Percentiles rank a stretch among this genome's conserved stretches.
phyloP scores from a whole-genome alignment of 2,329 filamentous ascomycete genomes.

The Neofusicoccum sp. region DNA sequence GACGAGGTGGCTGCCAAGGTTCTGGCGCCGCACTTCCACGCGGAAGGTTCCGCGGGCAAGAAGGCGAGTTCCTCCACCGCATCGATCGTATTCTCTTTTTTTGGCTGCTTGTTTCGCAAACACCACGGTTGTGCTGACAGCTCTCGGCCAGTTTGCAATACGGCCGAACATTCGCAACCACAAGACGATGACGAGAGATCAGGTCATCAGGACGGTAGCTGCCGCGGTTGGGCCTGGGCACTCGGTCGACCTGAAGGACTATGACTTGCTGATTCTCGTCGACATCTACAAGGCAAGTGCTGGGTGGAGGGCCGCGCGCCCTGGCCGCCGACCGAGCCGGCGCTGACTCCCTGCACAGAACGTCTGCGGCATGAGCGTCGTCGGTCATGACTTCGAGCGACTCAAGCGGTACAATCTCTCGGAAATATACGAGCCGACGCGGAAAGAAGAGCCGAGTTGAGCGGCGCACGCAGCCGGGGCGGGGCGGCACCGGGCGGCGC shows the following conservation, averaged over 20 bases:
- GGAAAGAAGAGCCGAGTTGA: slow-evolving; percentile 29
- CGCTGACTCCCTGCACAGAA: slow-evolving; percentile 49
- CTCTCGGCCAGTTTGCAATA: slow-evolving; percentile 70
- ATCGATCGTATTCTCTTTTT: not conserved
- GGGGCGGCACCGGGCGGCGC: not conserved
- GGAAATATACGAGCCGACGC: slow-evolving; percentile 62
- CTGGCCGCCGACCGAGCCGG: not conserved
- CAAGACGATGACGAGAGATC: slow-evolving; percentile 63
- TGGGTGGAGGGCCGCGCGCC: not conserved
- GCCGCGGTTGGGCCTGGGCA: slow-evolving; percentile 64
- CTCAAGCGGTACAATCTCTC: slow-evolving; percentile 77
- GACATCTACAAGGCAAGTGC: slow-evolving; percentile 73
- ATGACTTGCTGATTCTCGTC: slow-evolving; percentile 75
- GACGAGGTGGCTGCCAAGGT: slow-evolving; percentile 63
- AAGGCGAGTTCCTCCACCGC: slow-evolving; percentile 47
- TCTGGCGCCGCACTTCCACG: slow-evolving; percentile 63
- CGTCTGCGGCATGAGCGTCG: slow-evolving; percentile 75
- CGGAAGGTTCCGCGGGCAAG: slow-evolving; percentile 45
- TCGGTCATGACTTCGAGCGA: slow-evolving; percentile 69
- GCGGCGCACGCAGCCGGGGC: slow-evolving; percentile 14
- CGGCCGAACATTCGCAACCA: slow-evolving; percentile 75
- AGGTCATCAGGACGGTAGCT: slow-evolving; percentile 70
- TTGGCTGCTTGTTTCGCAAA: not conserved
- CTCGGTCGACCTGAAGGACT: slow-evolving; percentile 73
- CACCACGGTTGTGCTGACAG: slow-evolving; percentile 1